Evolutionary conservation across 2,329 filamentous ascomycete genomes (phyloP), one percentile per base, ranked within the genome.

Genomic region (Dactylonectria macrodidyma): DNA sequence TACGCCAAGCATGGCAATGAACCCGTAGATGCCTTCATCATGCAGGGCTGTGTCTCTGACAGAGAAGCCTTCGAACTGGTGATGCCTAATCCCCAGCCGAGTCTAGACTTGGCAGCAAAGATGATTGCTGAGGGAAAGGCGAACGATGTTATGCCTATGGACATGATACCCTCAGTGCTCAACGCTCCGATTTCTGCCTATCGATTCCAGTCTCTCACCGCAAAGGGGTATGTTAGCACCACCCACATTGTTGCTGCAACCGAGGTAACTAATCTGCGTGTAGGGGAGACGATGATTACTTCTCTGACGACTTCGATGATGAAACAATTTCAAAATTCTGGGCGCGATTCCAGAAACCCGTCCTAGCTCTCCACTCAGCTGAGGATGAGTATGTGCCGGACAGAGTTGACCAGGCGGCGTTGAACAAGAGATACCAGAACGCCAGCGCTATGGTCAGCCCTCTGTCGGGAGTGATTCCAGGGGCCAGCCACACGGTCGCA

Each of bases 21-120:
- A 12, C 87, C 89, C 0, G 82, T 97, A 2, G 89, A 96, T 67
- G 95, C 92, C 41, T 91, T 90, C 56, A 92, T 97, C 51, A 82
- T 97, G 62, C 95, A 97, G 79, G 94, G 92, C 0, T 91, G 93
- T 0, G 91, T 95, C 3, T 93, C 90, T 1, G 94, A 97, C 78
- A 87, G 94, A 34, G 92, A 97, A 78, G 88, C 86, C 0, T 76
- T 92, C 11, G 80, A 80, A 3, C 76, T 82, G 4, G 76, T 86
- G 7, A 81, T 89, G 57, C 75, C 83, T 5, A 81, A 84, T 6
- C 81, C 88, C 67, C 81, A 86, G 16, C 79, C 78, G 57, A 83
- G 80, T 62, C 74, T 91, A 10, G 79, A 82, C 1, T 75, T 84
- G 10, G 90, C 91, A 0, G 80, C 84, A 62, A 79, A 83, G 54